Evolutionary conservation across 148 eudicot genomes (phyloP), one percentile per base, ranked within the genome.

Genomic region (Bassia scoparia): DNA sequence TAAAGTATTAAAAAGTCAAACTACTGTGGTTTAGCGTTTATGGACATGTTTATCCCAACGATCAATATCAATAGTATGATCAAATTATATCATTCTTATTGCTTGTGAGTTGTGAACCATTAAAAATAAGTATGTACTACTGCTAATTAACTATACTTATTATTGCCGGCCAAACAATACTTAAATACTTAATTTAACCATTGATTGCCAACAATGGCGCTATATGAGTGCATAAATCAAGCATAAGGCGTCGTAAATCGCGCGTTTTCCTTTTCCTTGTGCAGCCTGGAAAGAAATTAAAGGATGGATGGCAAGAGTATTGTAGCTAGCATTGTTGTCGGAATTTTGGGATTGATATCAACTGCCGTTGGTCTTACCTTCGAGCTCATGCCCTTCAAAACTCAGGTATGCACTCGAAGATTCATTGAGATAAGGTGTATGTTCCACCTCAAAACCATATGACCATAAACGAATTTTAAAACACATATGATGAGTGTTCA

Each of bases 301-400:
- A n/a, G n/a, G 60, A 83, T 82, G 85, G 81, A 78, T 65, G 76
- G 83, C 37, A n/a, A 67, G 67, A 68, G 55, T n/a, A 68, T 67
- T 21, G 69, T 71, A 61, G 74, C n/a, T 4, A 78, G 81, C 79
- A 50, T 60, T 38, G 67, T 80, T 56, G 84, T 84, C n/a, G 87
- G 77, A 20, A 38, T 80, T 62, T 70, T 87, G 44, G 86, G 87
- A 58, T 61, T 86, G 30, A 61, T 80, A n/a, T 80, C 84, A 27
- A 81, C 84, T 61, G 78, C 15, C 14, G 77, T 82, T 12, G 87
- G 87, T 60, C 78, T 86, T 49, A 72, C 75, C 30, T 84, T 86
- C 17, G 89, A 84, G 79, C 74, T 81, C 62, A 69, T 70, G 37
- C 65, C 74, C 17, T 52, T 17, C 44, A 50, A 61, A 11, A 70